These are phyloP conservation scores for Myxozyma sirexii DNA, from an alignment of 805 yeast species.

Conservation along the genomic window DNA sequence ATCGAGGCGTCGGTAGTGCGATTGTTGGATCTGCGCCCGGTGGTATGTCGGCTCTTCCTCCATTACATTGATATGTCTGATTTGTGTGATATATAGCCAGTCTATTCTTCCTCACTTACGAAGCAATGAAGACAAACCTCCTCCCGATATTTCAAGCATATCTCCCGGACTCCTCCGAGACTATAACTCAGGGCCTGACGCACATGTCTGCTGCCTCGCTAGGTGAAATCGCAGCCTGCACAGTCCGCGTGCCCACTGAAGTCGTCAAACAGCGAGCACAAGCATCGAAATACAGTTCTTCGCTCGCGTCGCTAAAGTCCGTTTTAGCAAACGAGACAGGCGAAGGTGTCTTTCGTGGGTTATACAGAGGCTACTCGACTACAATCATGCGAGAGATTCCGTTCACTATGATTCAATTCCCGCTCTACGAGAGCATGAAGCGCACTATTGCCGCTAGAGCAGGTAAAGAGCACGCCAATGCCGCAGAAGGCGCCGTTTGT, in stretches of 20 bases:
- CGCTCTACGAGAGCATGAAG: slow-evolving; percentile 85
- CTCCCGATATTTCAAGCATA: slow-evolving; percentile 33
- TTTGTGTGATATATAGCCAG: slow-evolving; percentile 50
- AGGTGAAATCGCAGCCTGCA: slow-evolving; percentile 93
- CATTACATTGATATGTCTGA: background rate
- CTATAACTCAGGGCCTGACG: slow-evolving; percentile 48
- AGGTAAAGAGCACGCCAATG: slow-evolving; percentile 51
- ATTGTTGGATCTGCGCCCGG: slow-evolving; percentile 93
- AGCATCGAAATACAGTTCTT: slow-evolving; percentile 58
- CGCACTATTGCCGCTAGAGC: slow-evolving; percentile 53
- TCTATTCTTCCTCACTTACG: slow-evolving; percentile 81
- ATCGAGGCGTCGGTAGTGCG: slow-evolving; percentile 90
- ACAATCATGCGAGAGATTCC: slow-evolving; percentile 96
- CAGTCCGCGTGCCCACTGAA: slow-evolving; percentile 95
- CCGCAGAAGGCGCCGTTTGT: slow-evolving; percentile 79
- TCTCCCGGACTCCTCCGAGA: slow-evolving; percentile 2
- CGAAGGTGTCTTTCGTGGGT: slow-evolving; percentile 74
- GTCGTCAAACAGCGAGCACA: slow-evolving; percentile 95
- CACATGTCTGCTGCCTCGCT: slow-evolving; percentile 88
- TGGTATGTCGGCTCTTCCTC: slow-evolving; percentile 35
- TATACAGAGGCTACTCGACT: slow-evolving; percentile 91
- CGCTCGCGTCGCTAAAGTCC: slow-evolving; percentile 66
- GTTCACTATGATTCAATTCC: slow-evolving; percentile 93
- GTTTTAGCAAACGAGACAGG: slow-evolving; percentile 67
- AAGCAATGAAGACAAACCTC: slow-evolving; percentile 57